Evolutionary conservation across 2,329 filamentous ascomycete genomes (phyloP), one percentile per base, ranked within the genome.

Genomic region (Scytalidium lignicola): DNA sequence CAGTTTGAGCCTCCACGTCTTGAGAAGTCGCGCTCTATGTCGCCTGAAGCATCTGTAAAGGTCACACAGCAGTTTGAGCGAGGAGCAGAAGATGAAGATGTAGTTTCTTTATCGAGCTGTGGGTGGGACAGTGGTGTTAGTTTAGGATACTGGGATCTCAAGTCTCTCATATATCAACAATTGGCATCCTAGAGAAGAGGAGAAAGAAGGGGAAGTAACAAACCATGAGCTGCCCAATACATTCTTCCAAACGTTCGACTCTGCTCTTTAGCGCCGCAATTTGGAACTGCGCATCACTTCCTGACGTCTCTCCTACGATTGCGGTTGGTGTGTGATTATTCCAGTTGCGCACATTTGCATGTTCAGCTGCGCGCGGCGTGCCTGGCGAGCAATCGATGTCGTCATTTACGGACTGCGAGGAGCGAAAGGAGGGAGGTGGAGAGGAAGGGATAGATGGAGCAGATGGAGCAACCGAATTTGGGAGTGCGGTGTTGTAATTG

Each of bases 231-330:
- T 53, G 49, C 2, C 60, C 60, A 17, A 63, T 55, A 18, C 47
- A 51, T 43, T 63, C 60, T 42, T 63, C 60, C 17, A 63, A 48
- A 47, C 57, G 57, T 44, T 62, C 57, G 10, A 62, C 54, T 17
- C 59, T 52, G 42, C 53, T 50, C 40, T 57, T 58, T 26, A 63
- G 40, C 2, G 53, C 51, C 13, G 50, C 49, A 7, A 63, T 56
- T 9, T 54, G 58, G 2, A 51, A 46, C 1, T 60, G 41, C 1
- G 58, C 55, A 51, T 59, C 55, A 32, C 58, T 58, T n/a, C 48
- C 54, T n/a, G 55, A 37, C 6, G 32, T 8, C n/a, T 13, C 32
- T 37, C 32, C 32, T 15, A 13, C 15, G 12, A 37, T 13, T 8
- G 32, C 32, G 10, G 32, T 15, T 15, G 32, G 32, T 5, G 32